Evolutionary conservation across 192 early-diverging fungal genomes (phyloP).

Genomic region (Entomortierella parvispora): DNA sequence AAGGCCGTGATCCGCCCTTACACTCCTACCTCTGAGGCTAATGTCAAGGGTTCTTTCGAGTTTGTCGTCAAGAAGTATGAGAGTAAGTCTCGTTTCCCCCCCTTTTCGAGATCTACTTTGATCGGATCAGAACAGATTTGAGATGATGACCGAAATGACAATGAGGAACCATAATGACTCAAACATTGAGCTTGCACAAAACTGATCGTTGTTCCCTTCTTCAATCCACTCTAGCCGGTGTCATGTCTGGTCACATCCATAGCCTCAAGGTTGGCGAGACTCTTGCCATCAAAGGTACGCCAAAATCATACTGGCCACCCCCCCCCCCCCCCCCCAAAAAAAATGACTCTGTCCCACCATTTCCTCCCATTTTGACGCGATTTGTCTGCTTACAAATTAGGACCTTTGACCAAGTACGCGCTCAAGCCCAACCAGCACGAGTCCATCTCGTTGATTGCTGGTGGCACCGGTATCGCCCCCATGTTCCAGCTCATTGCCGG

Average conservation of each 20-base stretch:
- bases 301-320: background rate
- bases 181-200: too few relatives aligned
- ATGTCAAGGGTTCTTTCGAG: constrained; percentile 66
- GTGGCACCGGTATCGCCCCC: constrained; percentile 81
- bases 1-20: constrained; percentile 77
- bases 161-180: too few relatives aligned
- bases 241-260: constrained; percentile 66
- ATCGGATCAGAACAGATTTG: too few relatives aligned
- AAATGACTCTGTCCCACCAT: background rate
- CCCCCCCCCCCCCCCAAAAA: background rate
- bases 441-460: constrained; percentile 74
- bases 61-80: constrained; percentile 75
- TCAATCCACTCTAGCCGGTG: constrained; percentile 55
- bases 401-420: constrained; percentile 71
- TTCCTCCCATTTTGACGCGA: background rate
- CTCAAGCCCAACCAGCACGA: constrained; percentile 66
- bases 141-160: too few relatives aligned
- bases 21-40: constrained; percentile 67
- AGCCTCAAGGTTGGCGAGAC: constrained; percentile 73
- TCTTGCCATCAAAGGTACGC: constrained; percentile 68
- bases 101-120: too few relatives aligned
- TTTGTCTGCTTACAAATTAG: constrained; percentile 22
- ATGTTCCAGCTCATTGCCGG: constrained; percentile 66
- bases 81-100: too few relatives aligned
- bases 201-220: too few relatives aligned